Base-by-base conservation (phyloP, 2,329 filamentous ascomycete species). In the Hypoxylon sp. region DNA sequence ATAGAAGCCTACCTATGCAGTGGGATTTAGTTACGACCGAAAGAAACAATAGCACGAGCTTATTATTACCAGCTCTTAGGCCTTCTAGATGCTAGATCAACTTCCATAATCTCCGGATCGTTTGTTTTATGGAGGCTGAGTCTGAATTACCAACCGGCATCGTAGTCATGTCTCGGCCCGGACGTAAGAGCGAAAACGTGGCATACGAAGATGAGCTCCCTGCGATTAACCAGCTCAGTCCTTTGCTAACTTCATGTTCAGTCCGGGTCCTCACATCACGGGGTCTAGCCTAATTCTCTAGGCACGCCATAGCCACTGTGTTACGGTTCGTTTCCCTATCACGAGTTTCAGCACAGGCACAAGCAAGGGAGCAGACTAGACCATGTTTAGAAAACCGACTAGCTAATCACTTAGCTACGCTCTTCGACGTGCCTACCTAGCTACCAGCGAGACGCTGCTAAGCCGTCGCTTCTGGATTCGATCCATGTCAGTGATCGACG, bases 131-230 rank as follows among this genome's bases (percentile, higher is more conserved):
- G n/a, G 46, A 50, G 6, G 21, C 24, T 13, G 46, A 29, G 46
- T 50, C 13, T 17, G 7, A n/a, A 31, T 50, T 44, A 11, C 17
- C 8, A 1, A 44, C 17, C 11, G 3, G 10, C 11, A 2, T 31
- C 19, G 27, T 3, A 29, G 46, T 17, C 21, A 15, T 29, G 3
- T 50, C n/a, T 35, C 7, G 48, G 48, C 29, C 17, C 48, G 1
- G 13, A n/a, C 24, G 13, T 11, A 29, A 17, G 46, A 10, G 21
- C 27, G 7, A 29, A 50, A 10, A 5, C 21, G 7, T 50, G 7
- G 11, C 15, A 50, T 50, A 50, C n/a, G 46, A 50, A 31, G 46
- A 50, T 31, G 15, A 50, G 46, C 11, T 50, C 46, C 6, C 24
- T 11, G 21, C n/a, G 27, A 50, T 17, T 31, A 29, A 44, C 15